Base-by-base conservation (phyloP, 75 land plant species). In the Pseudotsuga menziesii region DNA sequence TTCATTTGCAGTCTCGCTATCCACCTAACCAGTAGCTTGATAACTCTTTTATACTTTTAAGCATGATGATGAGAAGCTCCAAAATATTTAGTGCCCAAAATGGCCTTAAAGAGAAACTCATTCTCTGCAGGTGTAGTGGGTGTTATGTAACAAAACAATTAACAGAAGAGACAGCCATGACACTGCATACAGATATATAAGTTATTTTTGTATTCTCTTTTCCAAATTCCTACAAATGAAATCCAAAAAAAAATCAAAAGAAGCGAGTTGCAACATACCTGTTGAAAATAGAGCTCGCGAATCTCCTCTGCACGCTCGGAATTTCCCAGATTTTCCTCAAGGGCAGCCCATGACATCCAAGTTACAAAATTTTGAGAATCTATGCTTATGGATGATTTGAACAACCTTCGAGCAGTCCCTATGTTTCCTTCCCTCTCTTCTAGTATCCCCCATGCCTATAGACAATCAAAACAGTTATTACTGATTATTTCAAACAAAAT, bases 311-410 rank as follows among this genome's bases (percentile, higher is more conserved):
- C 98, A 44, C 99, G 95, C 3, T 85, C 79, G 73, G 89, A 56
- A 79, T 92, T 92, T 35, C 95, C 99, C 81, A 88, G 88, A 20
- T 83, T 72, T 74, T 94, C 98, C 76, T 94, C 99, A 72, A 97
- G 59, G 25, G 88, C 74, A 61, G 95, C 99, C 99, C 99, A 97
- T 67, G 99, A 92, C 89, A 88, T 89, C 99, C 99, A 97, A 76
- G 98, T 89, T 63, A 90, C 78, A 29, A 88, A 86, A 85, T 89
- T 97, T 83, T 97, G 95, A 54, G 99, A 92, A 83, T 97, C 92
- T 67, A 97, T 79, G 67, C 83, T 88, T 56, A 97, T 67, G 8
- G 99, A 91, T 62, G 93, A 91, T 80, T 89, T 89, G 78, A 89
- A 97, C 73, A 97, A 80, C 67, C 89, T 87, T 78, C 98, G 74